These are phyloP conservation scores for Colletotrichum phormii DNA, from an alignment of 2,329 filamentous ascomycete genomes.

Conservation along the genomic window DNA sequence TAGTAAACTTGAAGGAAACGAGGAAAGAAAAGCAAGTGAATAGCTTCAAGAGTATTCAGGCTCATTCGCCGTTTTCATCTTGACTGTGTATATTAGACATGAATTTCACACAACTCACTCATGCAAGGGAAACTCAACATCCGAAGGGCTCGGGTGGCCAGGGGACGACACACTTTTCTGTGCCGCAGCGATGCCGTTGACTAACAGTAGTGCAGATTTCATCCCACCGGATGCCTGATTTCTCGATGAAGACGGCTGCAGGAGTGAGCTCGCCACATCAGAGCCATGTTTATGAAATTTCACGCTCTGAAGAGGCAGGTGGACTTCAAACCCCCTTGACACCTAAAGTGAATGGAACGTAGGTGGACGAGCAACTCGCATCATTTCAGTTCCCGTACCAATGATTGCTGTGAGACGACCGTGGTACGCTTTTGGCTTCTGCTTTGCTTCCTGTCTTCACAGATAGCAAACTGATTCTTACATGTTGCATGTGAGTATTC, in stretches of 20 bases:
- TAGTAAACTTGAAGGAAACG: too few relatives aligned
- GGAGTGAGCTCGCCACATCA: neutral
- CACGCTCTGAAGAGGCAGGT: neutral
- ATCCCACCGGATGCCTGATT: neutral
- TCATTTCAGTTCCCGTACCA: neutral
- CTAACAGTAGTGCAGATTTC: neutral
- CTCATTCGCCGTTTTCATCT: too few relatives aligned
- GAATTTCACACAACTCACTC: neutral
- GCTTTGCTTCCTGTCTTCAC: neutral
- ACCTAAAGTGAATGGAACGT: neutral
- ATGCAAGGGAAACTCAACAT: neutral
- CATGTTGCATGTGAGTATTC: neutral
- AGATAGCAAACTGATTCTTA: too few relatives aligned
- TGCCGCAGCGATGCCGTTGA: neutral
- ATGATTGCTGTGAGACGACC: neutral
- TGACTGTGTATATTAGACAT: neutral
- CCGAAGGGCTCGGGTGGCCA: neutral
- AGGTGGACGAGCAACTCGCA: neutral
- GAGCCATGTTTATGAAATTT: neutral
- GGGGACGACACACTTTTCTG: neutral
- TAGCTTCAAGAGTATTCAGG: too few relatives aligned
- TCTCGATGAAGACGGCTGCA: slow-evolving; percentile 2
- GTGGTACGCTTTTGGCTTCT: neutral
- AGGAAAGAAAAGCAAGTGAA: too few relatives aligned
- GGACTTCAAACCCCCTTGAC: neutral